Evolutionary conservation across 176 grass and related monocot species (phyloP).

Genomic region (Musa beccarii): DNA sequence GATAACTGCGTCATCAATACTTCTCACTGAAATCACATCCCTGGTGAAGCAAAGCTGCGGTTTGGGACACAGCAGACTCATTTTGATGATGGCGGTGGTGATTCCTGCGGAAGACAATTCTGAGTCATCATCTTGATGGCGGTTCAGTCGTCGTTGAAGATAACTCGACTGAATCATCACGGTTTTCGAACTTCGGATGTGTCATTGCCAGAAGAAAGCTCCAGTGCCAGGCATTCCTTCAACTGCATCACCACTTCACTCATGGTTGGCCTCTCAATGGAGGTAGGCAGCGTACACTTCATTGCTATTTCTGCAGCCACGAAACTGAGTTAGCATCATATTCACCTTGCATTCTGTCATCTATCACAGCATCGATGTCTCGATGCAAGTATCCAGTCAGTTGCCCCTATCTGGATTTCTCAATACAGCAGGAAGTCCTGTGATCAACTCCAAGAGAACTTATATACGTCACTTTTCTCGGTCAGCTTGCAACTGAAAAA

Average conservation of each 20-base stretch:
- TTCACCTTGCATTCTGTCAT: neutral
- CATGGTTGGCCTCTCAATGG: neutral
- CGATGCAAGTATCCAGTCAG: neutral
- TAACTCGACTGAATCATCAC: no score
- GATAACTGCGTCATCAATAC: neutral
- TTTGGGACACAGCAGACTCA: neutral
- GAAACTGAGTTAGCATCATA: neutral
- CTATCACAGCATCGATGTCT: neutral
- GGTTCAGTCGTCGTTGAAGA: neutral
- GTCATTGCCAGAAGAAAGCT: neutral
- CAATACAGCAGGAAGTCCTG: neutral
- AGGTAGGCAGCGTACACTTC: neutral
- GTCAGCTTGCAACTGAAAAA: neutral
- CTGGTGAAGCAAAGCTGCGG: neutral
- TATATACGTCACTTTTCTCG: constrained; percentile 3
- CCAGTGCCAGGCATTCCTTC: constrained; percentile 1
- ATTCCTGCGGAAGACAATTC: neutral
- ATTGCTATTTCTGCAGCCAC: neutral
- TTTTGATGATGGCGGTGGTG: neutral
- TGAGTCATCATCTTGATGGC: neutral
- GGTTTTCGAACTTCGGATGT: neutral
- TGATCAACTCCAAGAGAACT: constrained; percentile 7
- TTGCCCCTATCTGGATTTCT: neutral
- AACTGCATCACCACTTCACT: constrained; percentile 1
- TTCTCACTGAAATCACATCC: neutral